Evolutionary conservation across 1,284 basidiomycete genomes (phyloP).

Genomic region (Neolentinus lepideus): DNA sequence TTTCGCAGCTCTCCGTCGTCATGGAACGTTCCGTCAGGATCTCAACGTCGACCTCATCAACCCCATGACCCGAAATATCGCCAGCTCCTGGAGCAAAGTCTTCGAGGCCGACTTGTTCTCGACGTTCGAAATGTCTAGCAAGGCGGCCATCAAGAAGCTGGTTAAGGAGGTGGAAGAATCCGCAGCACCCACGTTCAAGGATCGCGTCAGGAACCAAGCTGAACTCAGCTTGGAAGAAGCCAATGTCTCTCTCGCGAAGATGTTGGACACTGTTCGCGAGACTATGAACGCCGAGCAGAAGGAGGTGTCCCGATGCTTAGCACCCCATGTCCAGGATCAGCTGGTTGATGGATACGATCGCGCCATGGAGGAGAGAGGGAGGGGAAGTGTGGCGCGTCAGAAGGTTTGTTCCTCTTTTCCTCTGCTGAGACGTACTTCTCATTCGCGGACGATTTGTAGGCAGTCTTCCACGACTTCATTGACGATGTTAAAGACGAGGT

Average conservation of each 20-base stretch:
- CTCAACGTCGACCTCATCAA: constrained; percentile 50
- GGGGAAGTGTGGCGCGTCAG: constrained; percentile 51
- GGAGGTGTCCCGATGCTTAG: constrained; percentile 48
- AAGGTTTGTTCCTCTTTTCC: constrained; percentile 32
- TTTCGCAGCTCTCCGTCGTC: constrained; percentile 40
- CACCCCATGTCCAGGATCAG: constrained; percentile 47
- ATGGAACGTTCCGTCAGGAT: constrained; percentile 47
- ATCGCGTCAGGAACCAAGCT: constrained; percentile 41
- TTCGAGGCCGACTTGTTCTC: constrained; percentile 56
- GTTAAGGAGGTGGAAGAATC: constrained; percentile 42
- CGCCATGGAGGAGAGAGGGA: constrained; percentile 46
- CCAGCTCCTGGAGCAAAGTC: constrained; percentile 48
- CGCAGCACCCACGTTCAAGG: constrained; percentile 42
- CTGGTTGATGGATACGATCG: constrained; percentile 41
- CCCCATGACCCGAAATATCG: constrained; percentile 54
- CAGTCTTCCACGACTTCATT: constrained; percentile 38
- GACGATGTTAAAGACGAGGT: constrained; percentile 36
- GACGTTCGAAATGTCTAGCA: constrained; percentile 32
- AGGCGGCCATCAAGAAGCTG: constrained; percentile 31
- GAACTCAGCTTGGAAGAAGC: constrained; percentile 47
- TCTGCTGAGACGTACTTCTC: neutral
- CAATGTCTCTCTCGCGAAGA: constrained; percentile 37
- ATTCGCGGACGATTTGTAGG: constrained; percentile 21
- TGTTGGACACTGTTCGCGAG: constrained; percentile 39
- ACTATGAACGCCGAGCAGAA: constrained; percentile 49